Base-by-base conservation (phyloP, 225 moss, liverwort and hornwort species). In the Pseudoscleropodium purum region DNA sequence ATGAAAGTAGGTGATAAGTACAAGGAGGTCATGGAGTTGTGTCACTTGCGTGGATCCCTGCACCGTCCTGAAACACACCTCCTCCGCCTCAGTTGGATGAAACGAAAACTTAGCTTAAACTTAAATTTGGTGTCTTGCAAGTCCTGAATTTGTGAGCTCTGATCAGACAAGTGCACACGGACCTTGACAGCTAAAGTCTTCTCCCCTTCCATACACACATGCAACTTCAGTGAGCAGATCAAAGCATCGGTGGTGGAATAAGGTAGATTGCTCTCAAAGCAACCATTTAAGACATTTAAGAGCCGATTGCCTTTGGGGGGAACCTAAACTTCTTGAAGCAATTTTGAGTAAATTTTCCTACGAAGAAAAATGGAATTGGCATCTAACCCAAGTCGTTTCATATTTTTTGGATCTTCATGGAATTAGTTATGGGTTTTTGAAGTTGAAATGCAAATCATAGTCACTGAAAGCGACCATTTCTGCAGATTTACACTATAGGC, bases 401-500 rank as follows among this genome's bases (percentile, higher is more conserved):
- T 70, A 24, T 24, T 7, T 70, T 70, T 39, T 24, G 4, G 14
- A 39, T 39, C 24, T 39, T n/a, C 13, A 13, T 24, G 2, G 24
- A 39, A 70, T 39, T n/a, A 70, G 13, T 13, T 39, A 69, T 2
- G 13, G 8, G 13, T 13, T 13, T n/a, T 70, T 39, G 25, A 72
- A 41, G 70, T 2, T 25, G 15, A 72, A 72, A 41, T 41, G 3
- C 0, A 13, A 13, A 13, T 51, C 4, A 0, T 69, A 4, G 13
- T 70, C 39, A 23, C 1, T 23, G 4, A 13, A 23, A 3, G 23
- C n/a, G n/a, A n/a, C 4, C 13, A n/a, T 4, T 0, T 24, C 5
- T 0, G 27, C 0, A 72, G 9, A 9, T 41, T 9, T 72, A 41
- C 13, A 51, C 51, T 10, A 51, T 51, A 12, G 51, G 51, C 13